phyloP scores from a whole-genome alignment of 2,329 filamentous ascomycete species.

The Malbranchea zuffiana region DNA sequence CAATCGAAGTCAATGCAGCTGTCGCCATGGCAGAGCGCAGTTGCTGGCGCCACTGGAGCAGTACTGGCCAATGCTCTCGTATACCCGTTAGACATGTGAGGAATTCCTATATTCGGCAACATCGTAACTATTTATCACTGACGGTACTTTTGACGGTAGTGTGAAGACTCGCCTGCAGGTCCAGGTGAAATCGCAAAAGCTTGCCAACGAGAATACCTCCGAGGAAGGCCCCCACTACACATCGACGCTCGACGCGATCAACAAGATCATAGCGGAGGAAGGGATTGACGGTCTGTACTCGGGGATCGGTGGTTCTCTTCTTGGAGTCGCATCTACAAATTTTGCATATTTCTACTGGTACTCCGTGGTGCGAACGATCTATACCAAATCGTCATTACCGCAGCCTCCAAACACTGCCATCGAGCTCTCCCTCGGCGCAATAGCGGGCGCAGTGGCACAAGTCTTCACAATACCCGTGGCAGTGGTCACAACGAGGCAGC shows the following conservation, averaged over 20 bases:
- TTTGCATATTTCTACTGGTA: conserved; percentile 99
- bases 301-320: conserved; percentile 72
- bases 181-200: conserved; percentile 60
- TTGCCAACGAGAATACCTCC: conserved; percentile 33
- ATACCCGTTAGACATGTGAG: conserved; percentile 93
- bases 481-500: conserved; percentile 89
- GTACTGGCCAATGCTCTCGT: conserved; percentile 91
- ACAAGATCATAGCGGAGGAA: conserved; percentile 70
- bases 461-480: conserved; percentile 93
- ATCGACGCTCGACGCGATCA: conserved; percentile 78
- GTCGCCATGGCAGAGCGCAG: conserved; percentile 84
- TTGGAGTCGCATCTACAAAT: conserved; percentile 93
- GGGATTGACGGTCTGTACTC: conserved; percentile 75
- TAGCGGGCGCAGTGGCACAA: conserved; percentile 83
- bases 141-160: conserved; percentile 37
- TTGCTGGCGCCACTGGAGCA: conserved; percentile 84
- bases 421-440: conserved; percentile 74
- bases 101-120: conserved; percentile 13
- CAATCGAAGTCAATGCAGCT: conserved; percentile 57
- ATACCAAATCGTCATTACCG: conserved; percentile 51
- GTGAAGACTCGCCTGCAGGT: conserved; percentile 96
- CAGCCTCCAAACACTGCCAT: conserved; percentile 64
- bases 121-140: conserved; percentile 1
- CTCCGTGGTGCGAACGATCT: conserved; percentile 71
- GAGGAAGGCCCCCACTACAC: conserved; percentile 59